Percentiles rank a stretch among this genome's conserved stretches.
phyloP scores from a whole-genome alignment of 352 stramenopile species.

The Globisporangium paroecandrum region DNA sequence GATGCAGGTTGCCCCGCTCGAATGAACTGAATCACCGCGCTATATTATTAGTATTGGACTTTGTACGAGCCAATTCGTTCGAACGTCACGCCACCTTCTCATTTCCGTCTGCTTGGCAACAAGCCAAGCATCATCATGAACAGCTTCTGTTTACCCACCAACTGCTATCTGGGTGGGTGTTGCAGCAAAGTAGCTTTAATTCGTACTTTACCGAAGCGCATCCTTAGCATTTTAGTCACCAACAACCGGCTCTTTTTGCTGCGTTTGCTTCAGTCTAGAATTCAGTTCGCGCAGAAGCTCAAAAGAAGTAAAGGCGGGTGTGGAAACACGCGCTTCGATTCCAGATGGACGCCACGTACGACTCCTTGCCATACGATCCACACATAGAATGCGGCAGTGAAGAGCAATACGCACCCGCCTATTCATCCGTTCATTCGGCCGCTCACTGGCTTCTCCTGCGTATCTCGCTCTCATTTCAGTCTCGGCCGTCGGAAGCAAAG shows the following conservation, averaged over 20 bases:
- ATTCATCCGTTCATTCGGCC: background rate
- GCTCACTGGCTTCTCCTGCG: background rate
- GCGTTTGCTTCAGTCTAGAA: background rate
- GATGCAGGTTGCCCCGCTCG: background rate
- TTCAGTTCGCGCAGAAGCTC: slow-evolving; percentile 7
- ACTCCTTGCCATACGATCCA: background rate
- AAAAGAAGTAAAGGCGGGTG: background rate
- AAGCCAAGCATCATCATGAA: background rate
- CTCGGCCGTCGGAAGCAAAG: slow-evolving; percentile 28
- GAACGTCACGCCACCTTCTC: background rate
- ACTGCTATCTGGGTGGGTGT: background rate
- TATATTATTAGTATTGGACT: background rate
- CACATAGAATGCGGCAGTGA: background rate
- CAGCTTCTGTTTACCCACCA: background rate
- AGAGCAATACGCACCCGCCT: background rate
- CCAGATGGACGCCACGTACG: slow-evolving; percentile 7
- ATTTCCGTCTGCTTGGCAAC: background rate
- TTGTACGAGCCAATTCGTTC: background rate
- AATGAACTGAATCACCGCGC: background rate
- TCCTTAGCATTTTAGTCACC: background rate
- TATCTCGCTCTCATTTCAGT: slow-evolving; percentile 26
- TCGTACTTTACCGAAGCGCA: background rate
- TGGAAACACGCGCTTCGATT: background rate
- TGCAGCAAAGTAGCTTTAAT: background rate
- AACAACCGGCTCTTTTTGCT: background rate